Percentiles rank a stretch among this genome's conserved stretches.
These are phyloP conservation scores for Xylariaceae sp. DNA, from an alignment of 2,329 filamentous ascomycete genomes.

Conservation along the genomic window DNA sequence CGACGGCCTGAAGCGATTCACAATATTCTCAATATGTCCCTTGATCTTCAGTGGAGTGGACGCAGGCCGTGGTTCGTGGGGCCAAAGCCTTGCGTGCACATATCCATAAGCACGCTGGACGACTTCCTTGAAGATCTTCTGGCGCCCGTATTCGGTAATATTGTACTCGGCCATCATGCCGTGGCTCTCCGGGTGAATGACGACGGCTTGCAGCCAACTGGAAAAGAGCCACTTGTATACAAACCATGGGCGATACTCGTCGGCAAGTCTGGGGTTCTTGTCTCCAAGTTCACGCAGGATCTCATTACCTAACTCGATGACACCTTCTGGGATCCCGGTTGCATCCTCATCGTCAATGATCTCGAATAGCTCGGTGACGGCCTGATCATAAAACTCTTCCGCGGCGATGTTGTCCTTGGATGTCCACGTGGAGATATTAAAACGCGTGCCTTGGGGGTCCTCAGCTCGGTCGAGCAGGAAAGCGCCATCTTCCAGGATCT, in stretches of 20 bases:
- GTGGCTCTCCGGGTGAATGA: constrained; percentile 82
- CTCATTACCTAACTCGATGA: constrained; percentile 79
- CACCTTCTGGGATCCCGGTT: constrained; percentile 80
- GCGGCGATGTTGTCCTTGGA: constrained; percentile 76
- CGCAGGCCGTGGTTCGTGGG: constrained; percentile 51
- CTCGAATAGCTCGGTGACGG: constrained; percentile 76
- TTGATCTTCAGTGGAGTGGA: constrained; percentile 61
- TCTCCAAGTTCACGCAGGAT: constrained; percentile 73
- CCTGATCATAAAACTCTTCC: constrained; percentile 83
- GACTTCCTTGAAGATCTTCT: constrained; percentile 75
- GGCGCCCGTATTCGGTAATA: constrained; percentile 84
- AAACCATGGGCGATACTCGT: constrained; percentile 75
- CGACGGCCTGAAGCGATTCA: constrained; percentile 57
- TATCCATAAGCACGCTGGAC: constrained; percentile 75
- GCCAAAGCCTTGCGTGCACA: constrained; percentile 69
- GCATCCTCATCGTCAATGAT: constrained; percentile 80
- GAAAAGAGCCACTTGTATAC: constrained; percentile 92
- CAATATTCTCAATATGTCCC: constrained; percentile 66
- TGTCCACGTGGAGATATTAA: constrained; percentile 68
- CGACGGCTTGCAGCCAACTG: constrained; percentile 75
- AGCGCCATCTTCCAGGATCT: constrained; percentile 86
- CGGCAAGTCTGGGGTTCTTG: constrained; percentile 51
- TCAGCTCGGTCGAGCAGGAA: constrained; percentile 85
- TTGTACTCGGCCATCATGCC: constrained; percentile 83
- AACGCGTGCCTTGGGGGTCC: constrained; percentile 67